phyloP scores from a whole-genome alignment of 495 filamentous ascomycete species.

The Neurospora sp. region DNA sequence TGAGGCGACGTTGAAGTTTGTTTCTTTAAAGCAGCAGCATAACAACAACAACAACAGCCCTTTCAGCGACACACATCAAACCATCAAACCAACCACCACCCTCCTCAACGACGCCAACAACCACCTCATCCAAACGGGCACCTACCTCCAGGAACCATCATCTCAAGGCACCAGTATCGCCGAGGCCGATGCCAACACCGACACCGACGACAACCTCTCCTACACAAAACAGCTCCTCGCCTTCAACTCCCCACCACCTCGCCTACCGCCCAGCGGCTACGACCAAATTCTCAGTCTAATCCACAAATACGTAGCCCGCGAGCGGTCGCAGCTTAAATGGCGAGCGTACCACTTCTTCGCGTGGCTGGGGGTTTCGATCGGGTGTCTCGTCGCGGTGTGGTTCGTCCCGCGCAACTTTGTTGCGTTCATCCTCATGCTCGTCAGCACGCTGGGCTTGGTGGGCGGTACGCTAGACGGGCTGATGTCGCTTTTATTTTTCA shows the following conservation, averaged over 20 bases:
- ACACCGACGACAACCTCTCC: slow-evolving; percentile 15
- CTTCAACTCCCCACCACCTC: slow-evolving; percentile 3
- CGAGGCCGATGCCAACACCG: slow-evolving; percentile 13
- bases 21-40: slow-evolving; percentile 7
- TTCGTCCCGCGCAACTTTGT: slow-evolving; percentile 68
- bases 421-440: slow-evolving; percentile 67
- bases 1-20: slow-evolving; percentile 51
- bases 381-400: slow-evolving; percentile 73
- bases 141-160: slow-evolving; percentile 25
- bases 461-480: slow-evolving; percentile 75
- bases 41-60: not conserved
- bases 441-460: slow-evolving; percentile 65
- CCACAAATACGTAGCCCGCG: slow-evolving; percentile 53
- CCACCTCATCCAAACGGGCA: slow-evolving; percentile 15
- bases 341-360: slow-evolving; percentile 62
- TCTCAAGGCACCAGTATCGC: slow-evolving; percentile 9
- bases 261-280: slow-evolving; percentile 42
- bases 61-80: not conserved
- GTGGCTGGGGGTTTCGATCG: slow-evolving; percentile 55
- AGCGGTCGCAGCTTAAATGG: slow-evolving; percentile 56
- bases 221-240: slow-evolving; percentile 18
- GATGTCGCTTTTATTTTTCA: slow-evolving; percentile 78
- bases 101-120: slow-evolving; percentile 13
- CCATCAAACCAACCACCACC: not conserved
- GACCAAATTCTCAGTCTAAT: slow-evolving; percentile 63